Percentiles rank a stretch among this genome's conserved stretches.
phyloP scores from a whole-genome alignment of 2,329 filamentous ascomycete species.

The Beauveria rudraprayagi region DNA sequence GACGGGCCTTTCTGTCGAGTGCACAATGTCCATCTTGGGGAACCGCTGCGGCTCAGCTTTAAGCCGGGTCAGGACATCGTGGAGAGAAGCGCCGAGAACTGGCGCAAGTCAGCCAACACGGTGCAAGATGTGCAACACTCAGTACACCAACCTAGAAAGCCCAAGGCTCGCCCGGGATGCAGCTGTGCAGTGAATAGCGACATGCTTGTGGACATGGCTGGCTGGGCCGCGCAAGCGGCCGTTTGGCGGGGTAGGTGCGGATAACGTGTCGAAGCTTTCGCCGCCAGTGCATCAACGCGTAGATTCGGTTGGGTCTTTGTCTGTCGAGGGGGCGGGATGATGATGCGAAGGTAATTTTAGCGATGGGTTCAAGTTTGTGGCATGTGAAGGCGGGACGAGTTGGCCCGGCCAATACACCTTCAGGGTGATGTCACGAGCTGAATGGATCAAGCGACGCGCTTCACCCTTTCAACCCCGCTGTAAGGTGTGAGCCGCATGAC shows the following conservation, averaged over 20 bases:
- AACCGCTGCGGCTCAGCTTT: slow-evolving; percentile 81
- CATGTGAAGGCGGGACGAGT: background rate
- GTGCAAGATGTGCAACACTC: background rate
- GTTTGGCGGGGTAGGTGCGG: background rate
- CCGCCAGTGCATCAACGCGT: background rate
- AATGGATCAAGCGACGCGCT: background rate
- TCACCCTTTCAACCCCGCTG: background rate
- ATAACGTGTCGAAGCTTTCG: background rate
- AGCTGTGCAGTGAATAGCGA: slow-evolving; percentile 53
- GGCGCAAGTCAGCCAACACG: slow-evolving; percentile 8
- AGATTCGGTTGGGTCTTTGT: background rate
- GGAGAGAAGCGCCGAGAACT: slow-evolving; percentile 86
- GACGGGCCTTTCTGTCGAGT: slow-evolving; percentile 68
- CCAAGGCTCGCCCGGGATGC: slow-evolving; percentile 56
- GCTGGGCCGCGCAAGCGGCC: background rate
- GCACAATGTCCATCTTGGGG: slow-evolving; percentile 73
- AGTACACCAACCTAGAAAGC: slow-evolving; percentile 42
- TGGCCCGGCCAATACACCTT: background rate
- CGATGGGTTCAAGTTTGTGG: background rate
- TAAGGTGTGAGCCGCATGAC: background rate
- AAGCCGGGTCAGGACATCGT: slow-evolving; percentile 78
- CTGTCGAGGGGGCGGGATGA: background rate
- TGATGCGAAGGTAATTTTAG: background rate
- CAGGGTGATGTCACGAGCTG: background rate
- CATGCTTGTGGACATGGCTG: slow-evolving; percentile 22